phyloP scores from a whole-genome alignment of 495 filamentous ascomycete species.

The Neurospora terricola region DNA sequence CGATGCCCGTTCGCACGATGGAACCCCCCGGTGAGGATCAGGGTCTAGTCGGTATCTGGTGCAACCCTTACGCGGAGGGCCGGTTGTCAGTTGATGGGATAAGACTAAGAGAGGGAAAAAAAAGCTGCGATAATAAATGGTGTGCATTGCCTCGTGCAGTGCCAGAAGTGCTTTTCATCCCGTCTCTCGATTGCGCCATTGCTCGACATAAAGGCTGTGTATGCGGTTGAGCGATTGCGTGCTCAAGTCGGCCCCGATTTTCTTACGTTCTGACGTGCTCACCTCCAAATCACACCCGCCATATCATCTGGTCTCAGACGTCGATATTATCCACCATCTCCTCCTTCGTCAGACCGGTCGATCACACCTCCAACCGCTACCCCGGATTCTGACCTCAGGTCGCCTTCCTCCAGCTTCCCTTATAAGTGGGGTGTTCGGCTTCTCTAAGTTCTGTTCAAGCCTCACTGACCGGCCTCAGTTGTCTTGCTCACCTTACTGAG shows the following conservation, averaged over 20 bases:
- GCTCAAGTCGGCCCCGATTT: not conserved
- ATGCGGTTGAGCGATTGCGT: not conserved
- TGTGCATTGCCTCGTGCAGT: not conserved
- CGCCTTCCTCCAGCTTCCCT: not conserved
- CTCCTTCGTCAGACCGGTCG: not conserved
- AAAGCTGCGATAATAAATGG: not conserved
- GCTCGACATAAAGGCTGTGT: not conserved
- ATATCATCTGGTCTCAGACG: not conserved
- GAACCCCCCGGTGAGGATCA: not conserved
- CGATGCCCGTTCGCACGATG: not conserved
- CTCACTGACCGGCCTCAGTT: not conserved
- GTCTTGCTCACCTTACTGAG: not conserved
- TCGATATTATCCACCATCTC: not conserved
- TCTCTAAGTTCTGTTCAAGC: not conserved
- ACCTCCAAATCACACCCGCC: not conserved
- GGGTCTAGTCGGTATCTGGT: not conserved
- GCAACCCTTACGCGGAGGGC: not conserved
- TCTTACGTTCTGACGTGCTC: not conserved
- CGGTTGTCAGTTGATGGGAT: not conserved
- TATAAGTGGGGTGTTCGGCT: not conserved
- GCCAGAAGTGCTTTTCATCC: not conserved
- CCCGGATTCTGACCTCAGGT: not conserved
- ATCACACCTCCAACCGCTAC: not conserved
- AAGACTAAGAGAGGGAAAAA: not conserved
- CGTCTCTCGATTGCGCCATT: not conserved